Percentiles rank a stretch among this genome's conserved stretches.
Conservation (phyloP, 495 filamentous ascomycete species). For the Lasiosphaeria ovina region DNA sequence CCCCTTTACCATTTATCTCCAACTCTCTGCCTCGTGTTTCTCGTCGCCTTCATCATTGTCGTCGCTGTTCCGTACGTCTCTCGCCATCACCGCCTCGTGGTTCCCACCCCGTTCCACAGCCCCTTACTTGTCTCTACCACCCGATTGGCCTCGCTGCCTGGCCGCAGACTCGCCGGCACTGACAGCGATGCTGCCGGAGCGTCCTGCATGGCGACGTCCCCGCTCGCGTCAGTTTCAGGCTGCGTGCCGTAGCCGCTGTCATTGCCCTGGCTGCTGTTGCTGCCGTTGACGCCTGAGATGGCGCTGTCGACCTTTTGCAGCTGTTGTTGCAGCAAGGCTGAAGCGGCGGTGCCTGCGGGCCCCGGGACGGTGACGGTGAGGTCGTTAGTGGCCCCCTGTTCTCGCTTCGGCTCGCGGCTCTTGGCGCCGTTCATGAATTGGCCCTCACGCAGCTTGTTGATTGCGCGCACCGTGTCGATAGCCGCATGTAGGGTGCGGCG, state of each 20-base stretch:
- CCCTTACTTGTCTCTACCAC: slow-evolving; percentile 36
- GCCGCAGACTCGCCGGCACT: slow-evolving; percentile 34
- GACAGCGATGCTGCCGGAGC: slow-evolving; percentile 26
- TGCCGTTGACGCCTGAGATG: not conserved
- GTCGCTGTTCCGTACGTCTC: too few species aligned
- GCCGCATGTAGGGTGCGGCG: slow-evolving; percentile 89
- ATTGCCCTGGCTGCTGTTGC: slow-evolving; percentile 22
- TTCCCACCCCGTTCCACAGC: slow-evolving; percentile 28
- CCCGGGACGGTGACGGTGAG: not conserved
- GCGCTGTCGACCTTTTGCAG: slow-evolving; percentile 27
- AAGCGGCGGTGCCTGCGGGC: not conserved
- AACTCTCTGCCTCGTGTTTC: too few species aligned
- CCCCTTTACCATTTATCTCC: too few species aligned
- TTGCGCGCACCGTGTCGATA: slow-evolving; percentile 96
- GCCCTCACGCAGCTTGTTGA: slow-evolving; percentile 91
- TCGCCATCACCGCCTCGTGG: slow-evolving; percentile 18
- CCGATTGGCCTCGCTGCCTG: slow-evolving; percentile 30
- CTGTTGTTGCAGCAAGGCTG: slow-evolving; percentile 30
- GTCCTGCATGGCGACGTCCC: slow-evolving; percentile 41
- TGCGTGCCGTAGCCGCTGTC: slow-evolving; percentile 45
- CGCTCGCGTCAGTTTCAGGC: slow-evolving; percentile 20
- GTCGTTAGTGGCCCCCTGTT: not conserved
- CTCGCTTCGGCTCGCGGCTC: slow-evolving; percentile 37
- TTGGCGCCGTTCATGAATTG: slow-evolving; percentile 68
- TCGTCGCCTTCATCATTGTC: too few species aligned